Evolutionary conservation across 176 grass and related monocot genomes (phyloP).

Genomic region (maize (Zea mays)): Zm-B73-REFERENCE-NAM-5.0 NC_050096.1:202839501-202840000

Average conservation of each 20-base stretch:
- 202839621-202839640: constrained; percentile 85
- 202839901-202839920: background rate
- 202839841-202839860: background rate
- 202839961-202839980: constrained; percentile 36
- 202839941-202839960: constrained; percentile 23
- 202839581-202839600: constrained; percentile 88
- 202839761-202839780: constrained; percentile 93
- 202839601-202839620: constrained; percentile 70
- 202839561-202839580: constrained; percentile 92
- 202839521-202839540: constrained; percentile 72
- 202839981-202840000: constrained; percentile 51
- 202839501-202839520: constrained; percentile 89
- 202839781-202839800: constrained; percentile 45
- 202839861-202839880: background rate
- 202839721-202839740: constrained; percentile 96
- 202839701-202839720: constrained; percentile 91
- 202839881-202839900: background rate
- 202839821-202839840: background rate
- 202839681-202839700: constrained; percentile 76
- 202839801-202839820: too few relatives aligned
- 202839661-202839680: constrained; percentile 79
- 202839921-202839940: constrained; percentile 4
- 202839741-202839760: constrained; percentile 71
- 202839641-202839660: constrained; percentile 93
- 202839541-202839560: constrained; percentile 60